Evolutionary conservation across 805 yeast genomes (phyloP), one percentile per base, ranked within the genome.

Genomic region (Kodamaea neixiangensis): DNA sequence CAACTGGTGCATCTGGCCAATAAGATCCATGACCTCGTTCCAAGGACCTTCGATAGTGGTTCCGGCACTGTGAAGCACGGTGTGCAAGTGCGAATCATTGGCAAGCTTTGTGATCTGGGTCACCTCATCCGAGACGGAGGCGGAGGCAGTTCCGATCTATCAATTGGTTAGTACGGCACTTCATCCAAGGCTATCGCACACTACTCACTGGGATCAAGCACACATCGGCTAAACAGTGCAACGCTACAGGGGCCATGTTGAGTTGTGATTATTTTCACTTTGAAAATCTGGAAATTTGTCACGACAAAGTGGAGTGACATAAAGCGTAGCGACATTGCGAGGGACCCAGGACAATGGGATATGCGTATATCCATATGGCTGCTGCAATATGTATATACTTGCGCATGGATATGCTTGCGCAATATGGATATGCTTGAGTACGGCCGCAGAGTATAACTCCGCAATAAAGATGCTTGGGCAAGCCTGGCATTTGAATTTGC

Each of bases 41-140:
- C 97, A 91, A n/a, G 90, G 91, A 1, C 97, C 97, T 60, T 87
- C 87, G 58, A 87, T 83, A 1, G 97, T 89, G 5, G 97, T 90
- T 2, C 97, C 97, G 2, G 97, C 97, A 58, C 96, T 86, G 68
- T 90, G 97, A 53, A 90, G 72, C 1, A 88, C 82, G 54, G 86
- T 82, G 46, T 83, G 76, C 49, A 90, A 71, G 2, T 81, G 85
- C 25, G 87, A 80, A 19, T 75, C 75, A 51, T 86, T 75, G 20
- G 90, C 83, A 48, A 82, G 66, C 21, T 78, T 71, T 54, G 90
- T 93, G 38, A 87, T 83, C 44, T 79, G 75, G 6, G 96, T 83
- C 40, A 90, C 84, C 58, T 89, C 89, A 58, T 86, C 87, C 7
- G 94, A 87, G 1, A 90, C 91, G 1, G 96, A 88, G 1, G 94